phyloP scores from a whole-genome alignment of 192 early-diverging fungal species.

The Rhizoclosmatium globosum region DNA sequence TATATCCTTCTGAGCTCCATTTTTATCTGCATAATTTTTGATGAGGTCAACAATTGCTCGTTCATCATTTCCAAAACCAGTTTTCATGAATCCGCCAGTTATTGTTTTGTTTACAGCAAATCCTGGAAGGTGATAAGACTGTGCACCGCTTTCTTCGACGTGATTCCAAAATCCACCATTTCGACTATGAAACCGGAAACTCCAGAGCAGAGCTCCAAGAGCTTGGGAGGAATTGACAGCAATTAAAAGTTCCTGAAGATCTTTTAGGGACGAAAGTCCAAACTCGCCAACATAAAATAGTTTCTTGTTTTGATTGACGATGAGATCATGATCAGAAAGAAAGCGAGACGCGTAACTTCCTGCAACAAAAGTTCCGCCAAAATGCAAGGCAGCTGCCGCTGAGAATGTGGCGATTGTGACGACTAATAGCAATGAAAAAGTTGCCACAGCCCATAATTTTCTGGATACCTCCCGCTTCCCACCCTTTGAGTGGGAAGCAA shows the following conservation, averaged over 20 bases:
- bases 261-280: constrained; percentile 11
- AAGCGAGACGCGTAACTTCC: not conserved
- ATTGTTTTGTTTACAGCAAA: constrained; percentile 19
- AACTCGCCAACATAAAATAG: constrained; percentile 44
- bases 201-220: constrained; percentile 42
- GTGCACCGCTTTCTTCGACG: constrained; percentile 33
- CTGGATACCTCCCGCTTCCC: too few species aligned
- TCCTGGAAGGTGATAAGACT: constrained; percentile 49
- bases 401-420: not conserved
- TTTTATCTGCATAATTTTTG: too few species aligned
- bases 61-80: not conserved
- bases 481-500: too few species aligned
- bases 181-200: constrained; percentile 39
- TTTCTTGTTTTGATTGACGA: constrained; percentile 8
- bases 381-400: not conserved
- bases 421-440: not conserved
- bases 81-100: not conserved
- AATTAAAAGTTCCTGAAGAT: not conserved
- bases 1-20: not conserved
- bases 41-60: not conserved
- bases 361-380: not conserved
- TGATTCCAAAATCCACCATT: constrained; percentile 52
- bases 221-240: not conserved
- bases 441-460: too few species aligned
- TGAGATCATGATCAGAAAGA: not conserved